Conservation (phyloP, 768 basidiomycete genomes). For the Trametes gibbosa region DNA sequence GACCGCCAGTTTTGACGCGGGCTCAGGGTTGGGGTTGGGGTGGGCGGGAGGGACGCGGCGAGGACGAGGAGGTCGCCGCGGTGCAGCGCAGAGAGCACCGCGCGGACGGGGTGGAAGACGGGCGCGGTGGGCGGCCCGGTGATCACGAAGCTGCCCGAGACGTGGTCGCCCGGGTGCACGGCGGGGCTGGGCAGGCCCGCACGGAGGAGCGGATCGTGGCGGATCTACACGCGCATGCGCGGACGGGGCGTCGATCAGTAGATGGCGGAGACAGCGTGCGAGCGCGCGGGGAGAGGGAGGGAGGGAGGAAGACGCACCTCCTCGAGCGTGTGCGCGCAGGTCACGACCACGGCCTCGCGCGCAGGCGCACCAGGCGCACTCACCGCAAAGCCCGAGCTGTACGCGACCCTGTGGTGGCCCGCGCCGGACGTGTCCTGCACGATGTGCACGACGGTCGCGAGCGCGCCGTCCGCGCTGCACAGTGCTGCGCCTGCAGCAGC, state of each 20-base stretch:
- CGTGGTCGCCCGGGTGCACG: constrained; percentile 15
- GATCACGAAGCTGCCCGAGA: constrained; percentile 45
- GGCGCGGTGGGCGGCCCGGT: constrained; percentile 35
- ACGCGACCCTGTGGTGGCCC: constrained; percentile 41
- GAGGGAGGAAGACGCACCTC: constrained; percentile 39
- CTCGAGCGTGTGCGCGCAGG: constrained; percentile 64
- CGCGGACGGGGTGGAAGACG: constrained; percentile 39
- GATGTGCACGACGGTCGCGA: constrained; percentile 55
- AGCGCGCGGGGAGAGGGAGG: not conserved
- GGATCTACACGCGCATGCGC: constrained; percentile 39
- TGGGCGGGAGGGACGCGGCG: constrained; percentile 20
- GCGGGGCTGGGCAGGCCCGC: constrained; percentile 10
- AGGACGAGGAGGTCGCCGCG: constrained; percentile 56
- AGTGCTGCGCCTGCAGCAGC: not conserved
- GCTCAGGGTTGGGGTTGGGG: not conserved
- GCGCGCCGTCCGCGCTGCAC: constrained; percentile 29
- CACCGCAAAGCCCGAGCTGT: constrained; percentile 59
- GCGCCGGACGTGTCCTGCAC: constrained; percentile 29
- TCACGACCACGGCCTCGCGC: constrained; percentile 41
- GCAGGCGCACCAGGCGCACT: constrained; percentile 28
- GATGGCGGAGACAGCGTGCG: no score
- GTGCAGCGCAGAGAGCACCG: constrained; percentile 55
- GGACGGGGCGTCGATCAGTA: no score
- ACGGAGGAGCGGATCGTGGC: constrained; percentile 32
- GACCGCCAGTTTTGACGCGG: no score